Base-by-base conservation (phyloP, 768 basidiomycete genomes). In the Nevesoporus exiguus region DNA sequence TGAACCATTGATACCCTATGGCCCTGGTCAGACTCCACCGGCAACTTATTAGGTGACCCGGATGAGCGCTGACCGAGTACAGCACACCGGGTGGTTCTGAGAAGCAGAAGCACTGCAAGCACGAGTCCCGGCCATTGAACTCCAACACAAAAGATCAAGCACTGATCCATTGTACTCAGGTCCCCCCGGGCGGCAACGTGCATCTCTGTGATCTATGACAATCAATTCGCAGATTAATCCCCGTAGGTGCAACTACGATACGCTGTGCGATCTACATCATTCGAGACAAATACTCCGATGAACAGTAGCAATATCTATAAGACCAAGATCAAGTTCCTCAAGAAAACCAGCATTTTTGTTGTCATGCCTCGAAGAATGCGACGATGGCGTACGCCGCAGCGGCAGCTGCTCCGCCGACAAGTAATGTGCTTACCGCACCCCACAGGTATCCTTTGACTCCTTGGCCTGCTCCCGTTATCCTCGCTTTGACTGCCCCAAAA, bases 401-500 rank as follows among this genome's bases (percentile, higher is more conserved):
- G 0, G 96, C 96, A 0, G 96, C 96, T 0, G 89, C 72, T 10
- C 93, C 94, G 34, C 96, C 96, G 1, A 98, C 96, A 40, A 89
- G 73, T 52, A 96, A 76, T 15, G 93, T 99, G 62, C 84, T 88
- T 21, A 91, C 66, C 5, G 93, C 92, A 13, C 95, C 95, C 82
- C 89, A 91, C 6, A 92, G 64, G 66, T 96, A 95, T 3, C 88
- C 88, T 29, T 75, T 73, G 0, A 75, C 62, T 5, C 83, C 85
- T 29, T 69, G 72, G 2, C 89, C 88, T 34, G 84, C 88, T 15
- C 90, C 91, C 0, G 92, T 95, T 37, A 93, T 79, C 52, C 86
- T 85, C 0, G 94, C 84, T 70, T 98, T 98, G 66, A 95, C 82
- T 2, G 83, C 88, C 42, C 96, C 96, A 66, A 98, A 99, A 50